Conservation (phyloP, 768 basidiomycete genomes). For the Termitomyces sp. region DNA sequence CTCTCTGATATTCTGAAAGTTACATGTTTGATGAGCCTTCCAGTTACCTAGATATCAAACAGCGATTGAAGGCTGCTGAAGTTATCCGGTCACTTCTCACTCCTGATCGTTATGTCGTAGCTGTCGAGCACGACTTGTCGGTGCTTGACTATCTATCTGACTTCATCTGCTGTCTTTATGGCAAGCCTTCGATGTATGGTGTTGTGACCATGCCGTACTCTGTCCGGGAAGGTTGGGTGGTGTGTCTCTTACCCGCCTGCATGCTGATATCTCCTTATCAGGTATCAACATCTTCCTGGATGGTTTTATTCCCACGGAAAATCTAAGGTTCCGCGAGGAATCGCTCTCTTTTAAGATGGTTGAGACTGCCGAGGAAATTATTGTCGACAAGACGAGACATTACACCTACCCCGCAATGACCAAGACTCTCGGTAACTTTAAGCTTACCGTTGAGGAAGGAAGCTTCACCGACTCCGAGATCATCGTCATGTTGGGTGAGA, state of each 20-base stretch:
- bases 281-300: constrained; percentile 99
- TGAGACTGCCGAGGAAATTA: constrained; percentile 89
- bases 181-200: constrained; percentile 95
- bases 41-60: constrained; percentile 95
- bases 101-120: constrained; percentile 89
- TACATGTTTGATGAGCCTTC: constrained; percentile 99
- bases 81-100: constrained; percentile 86
- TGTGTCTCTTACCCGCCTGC: not conserved
- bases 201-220: constrained; percentile 99
- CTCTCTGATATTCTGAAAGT: constrained; percentile 31
- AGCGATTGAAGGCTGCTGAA: constrained; percentile 91
- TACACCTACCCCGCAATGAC: constrained; percentile 95
- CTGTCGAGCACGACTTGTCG: constrained; percentile 98
- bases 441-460: constrained; percentile 87
- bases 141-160: constrained; percentile 98
- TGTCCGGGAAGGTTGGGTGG: constrained; percentile 80
- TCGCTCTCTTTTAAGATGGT: constrained; percentile 96
- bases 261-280: constrained; percentile 23
- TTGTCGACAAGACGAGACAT: constrained; percentile 82
- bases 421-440: constrained; percentile 94
- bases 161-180: constrained; percentile 97
- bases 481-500: constrained; percentile 98
- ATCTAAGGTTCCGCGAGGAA: constrained; percentile 96
- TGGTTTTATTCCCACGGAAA: constrained; percentile 98
- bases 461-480: constrained; percentile 99